Base-by-base conservation (phyloP, 805 yeast species). In the Naumovozyma castellii region DNA sequence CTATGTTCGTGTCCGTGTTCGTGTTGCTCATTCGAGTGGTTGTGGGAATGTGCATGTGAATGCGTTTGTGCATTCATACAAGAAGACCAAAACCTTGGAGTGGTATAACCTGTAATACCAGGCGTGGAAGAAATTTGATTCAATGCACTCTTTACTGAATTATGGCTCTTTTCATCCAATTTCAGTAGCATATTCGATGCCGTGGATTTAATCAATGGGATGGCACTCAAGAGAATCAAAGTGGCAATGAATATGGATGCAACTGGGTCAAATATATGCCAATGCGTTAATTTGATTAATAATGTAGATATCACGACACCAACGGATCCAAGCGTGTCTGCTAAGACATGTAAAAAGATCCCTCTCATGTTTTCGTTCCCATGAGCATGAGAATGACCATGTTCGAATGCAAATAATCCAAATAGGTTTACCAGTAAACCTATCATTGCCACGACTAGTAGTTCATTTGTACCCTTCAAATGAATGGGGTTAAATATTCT, bases 301-400 rank as follows among this genome's bases (percentile, higher is more conserved):
- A 86, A 40, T 0, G 98, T 90, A 0, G 97, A 87, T 1, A 86
- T 61, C n/a, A 92, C 88, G 14, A 94, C 99, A 5, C 97, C 97
- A 0, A 88, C 94, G 0, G 97, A 90, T 0, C 99, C 99, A 32
- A 92, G 66, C 0, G 97, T 88, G 53, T 92, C 99, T 0, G 99
- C 99, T 34, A 92, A 57, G 22, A 92, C 84, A 51, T 92, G 99
- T 34, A 92, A 66, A 53, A 92, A 92, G 4, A 92, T 85, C 12
- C 99, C 99, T 42, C 81, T 78, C 94, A 90, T 84, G 58, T 90
- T 90, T 32, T 75, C 80, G 49, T 76, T 73, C n/a, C 27, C 33
- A 34, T 13, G 54, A 45, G 30, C 63, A 14, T 49, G 56, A 27
- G 67, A 69, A 28, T 61, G 72, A 47, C 79, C 85, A 56, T 86